Conservation (phyloP, 169 alveolate species). For the Theileria orientalis region DNA sequence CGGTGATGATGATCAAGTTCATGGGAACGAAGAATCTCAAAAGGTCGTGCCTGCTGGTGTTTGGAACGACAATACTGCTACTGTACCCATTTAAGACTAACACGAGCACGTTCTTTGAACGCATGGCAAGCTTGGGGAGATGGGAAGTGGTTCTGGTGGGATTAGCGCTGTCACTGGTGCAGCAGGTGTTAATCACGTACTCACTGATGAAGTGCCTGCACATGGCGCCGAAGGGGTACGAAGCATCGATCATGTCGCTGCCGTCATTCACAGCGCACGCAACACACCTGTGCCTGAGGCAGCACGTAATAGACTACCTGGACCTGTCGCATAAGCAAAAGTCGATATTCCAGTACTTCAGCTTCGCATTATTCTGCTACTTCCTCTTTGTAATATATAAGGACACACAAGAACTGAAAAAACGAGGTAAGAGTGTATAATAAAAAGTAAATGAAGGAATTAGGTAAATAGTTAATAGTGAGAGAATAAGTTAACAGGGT, state of each 20-base stretch:
- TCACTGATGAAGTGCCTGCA: conserved; percentile 5
- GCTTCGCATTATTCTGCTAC: conserved; percentile 8
- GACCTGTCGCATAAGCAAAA: conserved; percentile 5
- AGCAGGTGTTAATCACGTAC: conserved; percentile 22
- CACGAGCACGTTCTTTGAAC: not conserved
- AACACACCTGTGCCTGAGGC: conserved; percentile 15
- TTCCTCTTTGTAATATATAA: conserved; percentile 3
- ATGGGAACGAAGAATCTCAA: not conserved
- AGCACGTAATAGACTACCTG: not conserved
- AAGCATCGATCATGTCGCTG: conserved; percentile 6
- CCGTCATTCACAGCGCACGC: conserved; percentile 17
- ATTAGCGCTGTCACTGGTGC: conserved; percentile 3
- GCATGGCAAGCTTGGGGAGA: not conserved
- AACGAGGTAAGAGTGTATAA: not conserved
- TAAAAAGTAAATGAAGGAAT: no score
- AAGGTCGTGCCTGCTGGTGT: conserved; percentile 9
- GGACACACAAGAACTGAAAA: not conserved
- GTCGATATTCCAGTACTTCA: not conserved
- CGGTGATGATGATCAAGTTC: not conserved
- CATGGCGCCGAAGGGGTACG: conserved; percentile 8
- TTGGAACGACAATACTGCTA: conserved; percentile 3
- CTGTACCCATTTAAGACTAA: conserved; percentile 8
- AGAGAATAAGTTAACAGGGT: no score
- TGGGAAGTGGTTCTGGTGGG: not conserved
- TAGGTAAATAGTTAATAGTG: no score